Conservation (phyloP, 75 land plant species). For the Ceratopteris richardii region DNA sequence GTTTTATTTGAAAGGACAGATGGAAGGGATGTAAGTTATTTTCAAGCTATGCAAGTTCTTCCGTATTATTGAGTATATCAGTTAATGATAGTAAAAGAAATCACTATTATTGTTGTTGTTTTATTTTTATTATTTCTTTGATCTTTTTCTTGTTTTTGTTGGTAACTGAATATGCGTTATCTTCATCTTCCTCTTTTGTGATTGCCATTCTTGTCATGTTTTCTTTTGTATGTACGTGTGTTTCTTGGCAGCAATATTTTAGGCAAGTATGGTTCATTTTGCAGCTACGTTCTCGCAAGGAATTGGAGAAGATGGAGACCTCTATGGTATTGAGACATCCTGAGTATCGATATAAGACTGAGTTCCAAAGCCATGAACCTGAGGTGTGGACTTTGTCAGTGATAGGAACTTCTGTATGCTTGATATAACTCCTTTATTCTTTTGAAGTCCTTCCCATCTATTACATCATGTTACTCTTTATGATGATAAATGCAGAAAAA, state of each 20-base stretch:
- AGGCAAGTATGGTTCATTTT: neutral
- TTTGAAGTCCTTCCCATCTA: neutral
- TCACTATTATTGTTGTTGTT: too few species aligned
- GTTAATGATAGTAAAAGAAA: neutral
- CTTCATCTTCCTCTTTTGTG: too few species aligned
- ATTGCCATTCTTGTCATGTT: too few species aligned
- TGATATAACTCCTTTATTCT: neutral
- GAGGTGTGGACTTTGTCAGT: constrained; percentile 21
- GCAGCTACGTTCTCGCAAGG: constrained; percentile 26
- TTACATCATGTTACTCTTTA: neutral
- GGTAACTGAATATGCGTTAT: neutral
- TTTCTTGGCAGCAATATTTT: too few species aligned
- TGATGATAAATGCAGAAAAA: too few species aligned
- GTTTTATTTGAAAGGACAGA: constrained; percentile 92
- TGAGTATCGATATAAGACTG: constrained; percentile 38
- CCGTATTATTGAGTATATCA: neutral
- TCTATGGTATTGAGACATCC: constrained; percentile 28
- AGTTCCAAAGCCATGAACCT: constrained; percentile 45
- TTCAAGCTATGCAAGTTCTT: neutral
- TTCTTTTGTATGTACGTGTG: too few species aligned
- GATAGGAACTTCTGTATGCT: too few species aligned
- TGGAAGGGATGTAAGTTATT: constrained; percentile 49
- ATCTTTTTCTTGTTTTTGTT: neutral
- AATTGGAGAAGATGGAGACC: constrained; percentile 28
- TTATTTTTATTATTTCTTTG: neutral